Base-by-base conservation (phyloP, 2,329 filamentous ascomycete species). In the Ceratocystis smalleyi region DNA sequence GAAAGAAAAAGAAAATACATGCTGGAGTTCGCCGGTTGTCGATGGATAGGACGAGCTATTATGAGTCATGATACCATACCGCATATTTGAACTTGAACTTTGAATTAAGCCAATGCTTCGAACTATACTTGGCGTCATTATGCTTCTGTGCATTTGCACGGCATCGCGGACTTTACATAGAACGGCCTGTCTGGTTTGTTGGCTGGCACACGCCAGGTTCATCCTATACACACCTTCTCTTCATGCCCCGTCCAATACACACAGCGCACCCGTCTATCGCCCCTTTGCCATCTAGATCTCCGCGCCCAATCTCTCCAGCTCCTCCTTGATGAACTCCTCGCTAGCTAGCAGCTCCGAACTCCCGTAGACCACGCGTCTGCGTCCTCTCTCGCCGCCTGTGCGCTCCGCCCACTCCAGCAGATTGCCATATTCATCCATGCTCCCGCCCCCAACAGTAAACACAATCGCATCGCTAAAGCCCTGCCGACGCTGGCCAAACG, bases 361-460 rank as follows among this genome's bases (percentile, higher is more conserved):
- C 19, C 94, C 94, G 74, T 99, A 99, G 1, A 97, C 88, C 8
- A 99, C 88, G 68, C 91, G 81, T 75, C 89, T 87, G 73, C 83
- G 87, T 57, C 65, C 62, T 7, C 83, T 81, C 64, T 83, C 81
- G 15, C 83, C 83, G 59, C 80, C 79, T 3, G 89, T 91, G 68
- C 92, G 81, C 73, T 83, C 84, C 4, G 92, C 90, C 94, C 94
- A 99, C 72, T 97, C 94, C 73, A 96, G 90, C 72, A 99, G 74
- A 74, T 99, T 99, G 22, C 91, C 92, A 73, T 97, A 99, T 74
- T 99, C 94, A 70, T 99, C 94, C 89, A 99, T 97, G 72, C 91
- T 96, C 51, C 94, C 94, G 59, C 95, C 94, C 3, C 94, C 94
- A 2, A 95, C 90, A 0, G 89, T 92, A 72, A 96, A 96, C n/a